phyloP scores from a whole-genome alignment of 2,329 filamentous ascomycete genomes.

The Monilinia aucupariae region DNA sequence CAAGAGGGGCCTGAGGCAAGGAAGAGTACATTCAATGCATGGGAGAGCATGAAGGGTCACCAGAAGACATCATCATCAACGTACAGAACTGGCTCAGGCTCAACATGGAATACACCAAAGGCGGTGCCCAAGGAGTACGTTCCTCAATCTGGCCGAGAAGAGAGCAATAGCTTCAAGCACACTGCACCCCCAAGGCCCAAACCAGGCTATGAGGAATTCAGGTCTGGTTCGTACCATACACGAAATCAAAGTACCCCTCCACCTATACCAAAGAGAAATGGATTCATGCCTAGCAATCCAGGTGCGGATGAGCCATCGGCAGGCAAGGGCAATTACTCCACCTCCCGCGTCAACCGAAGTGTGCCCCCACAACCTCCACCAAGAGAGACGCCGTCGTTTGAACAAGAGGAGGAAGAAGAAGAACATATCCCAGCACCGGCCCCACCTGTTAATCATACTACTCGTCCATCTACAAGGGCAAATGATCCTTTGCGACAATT shows the following conservation, averaged over 20 bases:
- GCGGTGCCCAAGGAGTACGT: slow-evolving; percentile 25
- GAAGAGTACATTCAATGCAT: slow-evolving; percentile 32
- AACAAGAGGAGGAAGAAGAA: slow-evolving; percentile 4
- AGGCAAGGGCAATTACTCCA: slow-evolving; percentile 32
- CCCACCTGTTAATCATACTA: slow-evolving; percentile 13
- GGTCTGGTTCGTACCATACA: slow-evolving; percentile 19
- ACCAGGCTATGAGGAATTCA: slow-evolving; percentile 26
- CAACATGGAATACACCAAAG: slow-evolving; percentile 23
- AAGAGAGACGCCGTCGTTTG: slow-evolving; percentile 15
- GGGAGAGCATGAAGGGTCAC: slow-evolving; percentile 32
- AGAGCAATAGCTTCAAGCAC: slow-evolving; percentile 24
- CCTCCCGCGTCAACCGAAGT: slow-evolving; percentile 29
- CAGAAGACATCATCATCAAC: slow-evolving; percentile 11
- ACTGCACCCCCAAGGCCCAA: slow-evolving; percentile 21
- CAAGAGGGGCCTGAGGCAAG: slow-evolving; percentile 33
- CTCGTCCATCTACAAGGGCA: slow-evolving; percentile 15
- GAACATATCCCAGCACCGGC: slow-evolving; percentile 7
- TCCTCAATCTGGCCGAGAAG: slow-evolving; percentile 26
- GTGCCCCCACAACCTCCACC: slow-evolving; percentile 26
- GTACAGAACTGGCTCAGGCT: slow-evolving; percentile 19
- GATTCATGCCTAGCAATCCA: slow-evolving; percentile 34
- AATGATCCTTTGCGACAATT: slow-evolving; percentile 46
- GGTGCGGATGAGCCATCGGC: slow-evolving; percentile 34
- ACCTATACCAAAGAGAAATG: slow-evolving; percentile 27
- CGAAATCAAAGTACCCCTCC: slow-evolving; percentile 27